phyloP scores from a whole-genome alignment of 495 filamentous ascomycete genomes.

The Neurospora sp. region DNA sequence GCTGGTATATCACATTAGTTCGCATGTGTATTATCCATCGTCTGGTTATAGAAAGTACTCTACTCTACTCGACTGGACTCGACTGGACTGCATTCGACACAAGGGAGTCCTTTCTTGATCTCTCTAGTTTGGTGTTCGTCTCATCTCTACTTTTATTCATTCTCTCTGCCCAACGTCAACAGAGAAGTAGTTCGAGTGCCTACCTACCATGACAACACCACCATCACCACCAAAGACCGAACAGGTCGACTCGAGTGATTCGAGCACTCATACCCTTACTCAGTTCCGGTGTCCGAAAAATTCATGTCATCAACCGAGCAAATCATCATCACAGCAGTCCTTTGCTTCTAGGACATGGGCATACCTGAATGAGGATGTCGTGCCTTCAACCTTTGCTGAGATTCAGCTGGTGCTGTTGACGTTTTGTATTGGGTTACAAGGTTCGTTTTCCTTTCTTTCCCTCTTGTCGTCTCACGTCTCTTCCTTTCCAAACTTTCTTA shows the following conservation, averaged over 20 bases:
- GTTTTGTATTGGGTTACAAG: conserved; percentile 32
- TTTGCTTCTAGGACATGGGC: conserved; percentile 19
- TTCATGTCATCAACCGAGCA: not conserved
- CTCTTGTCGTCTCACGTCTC: not conserved
- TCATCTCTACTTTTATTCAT: not conserved
- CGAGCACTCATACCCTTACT: not conserved
- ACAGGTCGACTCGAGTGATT: not conserved
- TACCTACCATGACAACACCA: not conserved
- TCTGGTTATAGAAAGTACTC: not conserved
- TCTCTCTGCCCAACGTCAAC: not conserved
- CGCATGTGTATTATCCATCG: not conserved
- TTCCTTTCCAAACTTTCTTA: too few relatives aligned
- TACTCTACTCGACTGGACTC: not conserved
- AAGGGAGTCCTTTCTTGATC: not conserved
- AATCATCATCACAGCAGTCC: not conserved
- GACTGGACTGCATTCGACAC: not conserved
- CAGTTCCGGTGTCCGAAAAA: not conserved
- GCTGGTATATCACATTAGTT: not conserved
- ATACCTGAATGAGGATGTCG: conserved; percentile 28
- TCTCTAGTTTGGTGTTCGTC: not conserved
- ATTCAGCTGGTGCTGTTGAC: conserved; percentile 33
- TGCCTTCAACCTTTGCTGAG: conserved; percentile 27
- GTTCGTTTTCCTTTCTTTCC: conserved; percentile 2
- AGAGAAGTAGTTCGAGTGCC: not conserved
- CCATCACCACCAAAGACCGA: not conserved